Percentiles rank a stretch among this genome's conserved stretches.
These are phyloP conservation scores for Cucurbita pepo DNA, from an alignment of 306 rosid species.

Conservation along the genomic window DNA sequence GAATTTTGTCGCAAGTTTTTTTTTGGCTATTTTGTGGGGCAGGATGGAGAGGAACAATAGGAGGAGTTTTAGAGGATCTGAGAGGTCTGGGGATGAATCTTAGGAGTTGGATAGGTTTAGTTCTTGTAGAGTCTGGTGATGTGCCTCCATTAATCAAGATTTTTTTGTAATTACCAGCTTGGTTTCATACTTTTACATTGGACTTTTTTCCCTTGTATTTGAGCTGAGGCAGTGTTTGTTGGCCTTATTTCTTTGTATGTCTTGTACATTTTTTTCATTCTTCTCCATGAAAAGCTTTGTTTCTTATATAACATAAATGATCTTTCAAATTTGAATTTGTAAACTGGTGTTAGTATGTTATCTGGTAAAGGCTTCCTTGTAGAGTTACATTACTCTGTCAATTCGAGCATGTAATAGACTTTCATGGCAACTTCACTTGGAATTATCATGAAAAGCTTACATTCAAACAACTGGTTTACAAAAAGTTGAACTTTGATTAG, in stretches of 20 bases:
- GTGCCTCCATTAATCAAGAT: neutral
- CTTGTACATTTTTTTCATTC: neutral
- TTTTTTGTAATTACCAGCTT: neutral
- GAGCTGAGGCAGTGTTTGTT: neutral
- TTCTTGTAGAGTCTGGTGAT: too few relatives aligned
- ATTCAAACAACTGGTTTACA: neutral
- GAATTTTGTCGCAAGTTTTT: neutral
- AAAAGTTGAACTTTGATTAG: neutral
- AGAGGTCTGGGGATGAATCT: neutral
- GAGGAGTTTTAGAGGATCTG: neutral
- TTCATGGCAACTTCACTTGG: neutral
- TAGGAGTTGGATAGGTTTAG: neutral
- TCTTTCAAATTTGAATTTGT: neutral
- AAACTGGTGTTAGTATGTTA: neutral
- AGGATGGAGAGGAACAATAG: neutral
- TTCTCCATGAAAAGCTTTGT: neutral
- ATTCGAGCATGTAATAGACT: neutral
- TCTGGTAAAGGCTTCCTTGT: neutral
- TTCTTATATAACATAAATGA: neutral
- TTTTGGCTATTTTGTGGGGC: neutral
- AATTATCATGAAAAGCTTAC: neutral
- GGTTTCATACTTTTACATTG: neutral
- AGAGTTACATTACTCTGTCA: neutral
- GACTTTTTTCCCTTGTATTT: neutral
- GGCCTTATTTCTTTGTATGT: too few relatives aligned